Evolutionary conservation across 257 asterid genomes (phyloP).

Genomic region (Mitragyna speciosa): DNA sequence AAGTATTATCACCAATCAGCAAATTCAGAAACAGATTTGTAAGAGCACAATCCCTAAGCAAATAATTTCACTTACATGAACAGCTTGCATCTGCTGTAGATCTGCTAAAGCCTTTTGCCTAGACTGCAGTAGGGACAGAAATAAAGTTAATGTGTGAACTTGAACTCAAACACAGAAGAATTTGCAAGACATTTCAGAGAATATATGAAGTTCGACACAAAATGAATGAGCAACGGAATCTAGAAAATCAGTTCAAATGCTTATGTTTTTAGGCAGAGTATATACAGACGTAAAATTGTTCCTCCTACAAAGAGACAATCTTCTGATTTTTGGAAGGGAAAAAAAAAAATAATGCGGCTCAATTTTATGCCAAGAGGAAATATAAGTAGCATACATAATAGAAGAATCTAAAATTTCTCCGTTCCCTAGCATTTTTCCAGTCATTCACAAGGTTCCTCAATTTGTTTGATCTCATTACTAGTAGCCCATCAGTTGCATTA

Average conservation of each 20-base stretch:
- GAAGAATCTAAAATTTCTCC: background rate
- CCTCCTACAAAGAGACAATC: background rate
- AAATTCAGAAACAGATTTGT: conserved; percentile 2
- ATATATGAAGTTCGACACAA: too few relatives aligned
- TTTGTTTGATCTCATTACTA: background rate
- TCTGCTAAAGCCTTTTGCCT: conserved; percentile 92
- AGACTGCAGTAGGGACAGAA: conserved; percentile 57
- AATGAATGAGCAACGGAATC: too few relatives aligned
- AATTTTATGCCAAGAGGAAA: background rate
- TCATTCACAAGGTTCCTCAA: background rate
- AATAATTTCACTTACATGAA: conserved; percentile 60
- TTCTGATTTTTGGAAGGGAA: background rate
- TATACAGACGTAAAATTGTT: background rate
- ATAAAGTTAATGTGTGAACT: background rate
- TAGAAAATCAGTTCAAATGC: too few relatives aligned
- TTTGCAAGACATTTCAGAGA: too few relatives aligned
- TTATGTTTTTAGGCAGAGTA: background rate
- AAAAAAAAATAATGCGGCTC: background rate
- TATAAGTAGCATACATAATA: too few relatives aligned
- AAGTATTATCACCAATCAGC: background rate
- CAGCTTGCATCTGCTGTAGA: conserved; percentile 85
- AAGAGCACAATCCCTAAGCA: background rate
- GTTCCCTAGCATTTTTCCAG: background rate
- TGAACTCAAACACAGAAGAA: too few relatives aligned
- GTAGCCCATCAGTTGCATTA: background rate